These are phyloP conservation scores for Alternaria angustiovoidea DNA, from an alignment of 2,329 filamentous ascomycete species.

Conservation along the genomic window DNA sequence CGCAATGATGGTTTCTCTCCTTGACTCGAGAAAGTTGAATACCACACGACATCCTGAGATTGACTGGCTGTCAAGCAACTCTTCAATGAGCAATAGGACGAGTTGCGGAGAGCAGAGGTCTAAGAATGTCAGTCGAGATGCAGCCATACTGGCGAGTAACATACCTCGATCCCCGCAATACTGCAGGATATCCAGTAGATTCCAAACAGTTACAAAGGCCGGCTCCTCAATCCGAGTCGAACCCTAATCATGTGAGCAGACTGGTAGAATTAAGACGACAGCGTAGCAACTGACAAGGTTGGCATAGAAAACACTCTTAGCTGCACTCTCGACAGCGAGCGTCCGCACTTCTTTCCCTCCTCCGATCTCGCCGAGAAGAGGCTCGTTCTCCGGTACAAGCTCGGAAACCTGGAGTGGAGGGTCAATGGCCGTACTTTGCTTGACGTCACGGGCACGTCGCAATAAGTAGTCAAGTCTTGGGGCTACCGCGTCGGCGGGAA, in stretches of 20 bases:
- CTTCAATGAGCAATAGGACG: slow-evolving; percentile 90
- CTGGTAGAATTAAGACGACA: no score
- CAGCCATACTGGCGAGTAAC: slow-evolving; percentile 19
- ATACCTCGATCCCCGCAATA: slow-evolving; percentile 83
- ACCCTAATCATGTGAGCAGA: slow-evolving; percentile 61
- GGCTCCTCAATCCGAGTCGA: slow-evolving; percentile 78
- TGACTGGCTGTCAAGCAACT: slow-evolving; percentile 94
- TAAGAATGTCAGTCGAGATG: slow-evolving; percentile 30
- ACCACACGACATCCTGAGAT: slow-evolving; percentile 89
- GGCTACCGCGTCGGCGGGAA: slow-evolving; percentile 38
- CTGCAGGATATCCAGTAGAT: slow-evolving; percentile 89
- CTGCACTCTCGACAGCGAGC: slow-evolving; percentile 82
- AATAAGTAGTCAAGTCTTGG: slow-evolving; percentile 53
- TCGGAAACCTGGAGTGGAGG: slow-evolving; percentile 55
- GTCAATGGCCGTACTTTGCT: slow-evolving; percentile 53
- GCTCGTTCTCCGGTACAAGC: slow-evolving; percentile 43
- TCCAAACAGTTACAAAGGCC: slow-evolving; percentile 86
- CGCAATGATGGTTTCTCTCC: slow-evolving; percentile 85
- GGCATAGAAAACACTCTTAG: slow-evolving; percentile 79
- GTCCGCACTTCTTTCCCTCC: slow-evolving; percentile 62
- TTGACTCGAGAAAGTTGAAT: slow-evolving; percentile 94
- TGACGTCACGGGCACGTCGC: slow-evolving; percentile 51
- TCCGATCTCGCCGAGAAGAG: slow-evolving; percentile 35
- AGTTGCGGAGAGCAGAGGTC: slow-evolving; percentile 76
- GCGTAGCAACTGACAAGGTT: slow-evolving; percentile 69